These are phyloP conservation scores for Pistacia vera DNA, from an alignment of 345 rosid genomes.

Conservation along the genomic window DNA sequence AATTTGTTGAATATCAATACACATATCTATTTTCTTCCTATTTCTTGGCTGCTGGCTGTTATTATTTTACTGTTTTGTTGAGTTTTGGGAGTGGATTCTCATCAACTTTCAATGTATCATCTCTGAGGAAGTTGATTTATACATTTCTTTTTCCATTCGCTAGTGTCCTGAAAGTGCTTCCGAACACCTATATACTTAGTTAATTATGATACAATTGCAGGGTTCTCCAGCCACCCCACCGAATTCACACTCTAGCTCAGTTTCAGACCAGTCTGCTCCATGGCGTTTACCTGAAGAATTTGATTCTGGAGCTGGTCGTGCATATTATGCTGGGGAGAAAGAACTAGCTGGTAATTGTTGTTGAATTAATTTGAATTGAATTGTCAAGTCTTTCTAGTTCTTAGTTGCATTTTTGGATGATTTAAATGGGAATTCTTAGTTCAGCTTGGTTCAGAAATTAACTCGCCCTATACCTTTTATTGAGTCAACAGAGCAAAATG, in stretches of 20 bases:
- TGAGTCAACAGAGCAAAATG: conserved; percentile 51
- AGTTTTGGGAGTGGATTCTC: no score
- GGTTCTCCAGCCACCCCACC: conserved; percentile 74
- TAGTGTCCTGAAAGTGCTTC: neutral
- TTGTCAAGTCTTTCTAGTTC: neutral
- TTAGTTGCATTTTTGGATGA: conserved; percentile 4
- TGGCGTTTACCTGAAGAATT: conserved; percentile 58
- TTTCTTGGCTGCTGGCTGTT: no score
- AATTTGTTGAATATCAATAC: no score
- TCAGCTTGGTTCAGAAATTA: conserved; percentile 5
- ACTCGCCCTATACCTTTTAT: conserved; percentile 29
- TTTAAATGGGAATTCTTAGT: conserved; percentile 10
- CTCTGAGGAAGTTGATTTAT: neutral
- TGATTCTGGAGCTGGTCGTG: conserved; percentile 54
- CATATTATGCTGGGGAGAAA: conserved; percentile 38
- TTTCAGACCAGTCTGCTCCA: conserved; percentile 60
- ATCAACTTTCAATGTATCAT: neutral
- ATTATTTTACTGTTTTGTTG: no score
- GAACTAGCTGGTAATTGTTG: conserved; percentile 28
- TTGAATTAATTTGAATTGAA: neutral
- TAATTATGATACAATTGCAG: conserved; percentile 49
- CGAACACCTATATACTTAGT: conserved; percentile 4
- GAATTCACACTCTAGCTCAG: conserved; percentile 83
- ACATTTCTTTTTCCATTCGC: neutral
- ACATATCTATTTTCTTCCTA: no score